Percentiles rank a stretch among this genome's conserved stretches.
Conservation (phyloP, 352 stramenopile species). For the Phytophthora rubi region DNA sequence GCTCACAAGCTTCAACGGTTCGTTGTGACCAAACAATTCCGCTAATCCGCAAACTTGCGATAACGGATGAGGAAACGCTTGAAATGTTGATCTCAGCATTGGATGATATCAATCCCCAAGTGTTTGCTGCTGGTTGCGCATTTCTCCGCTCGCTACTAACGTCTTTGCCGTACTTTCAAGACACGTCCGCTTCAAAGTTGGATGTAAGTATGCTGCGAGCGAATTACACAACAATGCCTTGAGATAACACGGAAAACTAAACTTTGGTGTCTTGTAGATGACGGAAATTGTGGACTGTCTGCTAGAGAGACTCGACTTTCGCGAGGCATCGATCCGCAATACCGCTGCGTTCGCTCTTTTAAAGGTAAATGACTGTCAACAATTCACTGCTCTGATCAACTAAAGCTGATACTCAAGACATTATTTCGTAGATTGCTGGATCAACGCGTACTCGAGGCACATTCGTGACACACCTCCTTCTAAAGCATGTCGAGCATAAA, state of each 20-base stretch:
- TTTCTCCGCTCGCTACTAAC: conserved; percentile 16
- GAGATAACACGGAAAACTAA: not conserved
- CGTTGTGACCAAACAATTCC: not conserved
- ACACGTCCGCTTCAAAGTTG: conserved; percentile 13
- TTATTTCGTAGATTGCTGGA: conserved; percentile 38
- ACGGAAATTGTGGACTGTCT: conserved; percentile 14
- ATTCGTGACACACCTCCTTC: conserved; percentile 49
- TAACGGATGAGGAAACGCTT: conserved; percentile 9
- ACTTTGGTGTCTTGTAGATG: conserved; percentile 10
- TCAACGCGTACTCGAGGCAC: conserved; percentile 38
- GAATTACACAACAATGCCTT: not conserved
- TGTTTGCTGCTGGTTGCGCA: conserved; percentile 25
- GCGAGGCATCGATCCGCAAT: conserved; percentile 21
- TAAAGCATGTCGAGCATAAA: conserved; percentile 37
- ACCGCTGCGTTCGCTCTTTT: conserved; percentile 21
- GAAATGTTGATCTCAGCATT: conserved; percentile 16
- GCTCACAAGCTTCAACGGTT: not conserved
- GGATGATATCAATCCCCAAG: conserved; percentile 16
- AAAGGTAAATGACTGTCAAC: conserved; percentile 11
- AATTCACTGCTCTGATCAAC: no score
- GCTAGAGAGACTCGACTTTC: conserved; percentile 14
- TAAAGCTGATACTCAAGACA: not conserved
- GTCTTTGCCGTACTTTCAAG: conserved; percentile 23
- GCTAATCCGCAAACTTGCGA: not conserved
- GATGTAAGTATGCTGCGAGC: conserved; percentile 13